phyloP scores from a whole-genome alignment of 306 rosid species.

The Pterocarpus santalinus region DNA sequence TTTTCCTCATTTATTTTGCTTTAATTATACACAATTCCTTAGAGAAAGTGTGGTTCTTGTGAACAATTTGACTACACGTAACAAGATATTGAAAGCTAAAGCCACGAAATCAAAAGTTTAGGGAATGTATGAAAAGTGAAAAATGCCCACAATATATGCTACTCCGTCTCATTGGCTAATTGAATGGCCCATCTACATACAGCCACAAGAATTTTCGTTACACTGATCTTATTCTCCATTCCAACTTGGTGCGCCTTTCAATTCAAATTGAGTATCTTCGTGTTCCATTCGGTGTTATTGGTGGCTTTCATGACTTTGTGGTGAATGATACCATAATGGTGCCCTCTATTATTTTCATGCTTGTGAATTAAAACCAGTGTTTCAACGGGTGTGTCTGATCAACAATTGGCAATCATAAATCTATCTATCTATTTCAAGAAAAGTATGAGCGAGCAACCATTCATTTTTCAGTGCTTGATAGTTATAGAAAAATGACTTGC shows the following conservation, averaged over 20 bases:
- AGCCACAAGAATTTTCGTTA: slow-evolving; percentile 40
- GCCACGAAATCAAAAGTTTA: slow-evolving; percentile 38
- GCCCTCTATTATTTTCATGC: not conserved
- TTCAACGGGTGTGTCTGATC: slow-evolving; percentile 24
- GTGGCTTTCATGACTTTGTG: slow-evolving; percentile 1
- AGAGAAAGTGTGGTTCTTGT: slow-evolving; percentile 24
- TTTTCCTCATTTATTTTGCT: not conserved
- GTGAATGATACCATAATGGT: slow-evolving; percentile 10
- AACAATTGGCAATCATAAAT: slow-evolving; percentile 6
- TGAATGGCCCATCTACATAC: slow-evolving; percentile 35
- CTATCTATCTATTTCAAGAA: not conserved
- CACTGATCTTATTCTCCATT: slow-evolving; percentile 24
- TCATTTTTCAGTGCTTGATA: not conserved
- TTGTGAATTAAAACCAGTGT: not conserved
- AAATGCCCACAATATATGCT: slow-evolving; percentile 3
- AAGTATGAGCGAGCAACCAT: not conserved
- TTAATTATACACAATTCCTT: not conserved
- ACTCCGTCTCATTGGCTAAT: slow-evolving; percentile 8
- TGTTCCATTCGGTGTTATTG: slow-evolving; percentile 13
- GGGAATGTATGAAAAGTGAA: slow-evolving; percentile 48
- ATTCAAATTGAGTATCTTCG: slow-evolving; percentile 37
- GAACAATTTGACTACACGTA: slow-evolving; percentile 47
- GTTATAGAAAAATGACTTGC: not conserved
- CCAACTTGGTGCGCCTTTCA: slow-evolving; percentile 40
- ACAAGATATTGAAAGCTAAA: slow-evolving; percentile 21